Conservation (phyloP, 179 eudicot genomes). For the Beta corolliflora region DNA sequence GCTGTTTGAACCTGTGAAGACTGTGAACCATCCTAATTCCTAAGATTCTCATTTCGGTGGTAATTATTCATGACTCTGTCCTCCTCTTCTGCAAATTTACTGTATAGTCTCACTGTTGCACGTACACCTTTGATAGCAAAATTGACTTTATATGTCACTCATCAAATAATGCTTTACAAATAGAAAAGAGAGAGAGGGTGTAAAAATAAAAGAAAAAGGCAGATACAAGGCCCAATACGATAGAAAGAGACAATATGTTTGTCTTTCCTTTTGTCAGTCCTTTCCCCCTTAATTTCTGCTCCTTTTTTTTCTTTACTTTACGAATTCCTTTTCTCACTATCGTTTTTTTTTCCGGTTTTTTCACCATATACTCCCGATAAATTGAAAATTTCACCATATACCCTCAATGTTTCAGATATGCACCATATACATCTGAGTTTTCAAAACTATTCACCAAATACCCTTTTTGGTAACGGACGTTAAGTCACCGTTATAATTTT, state of each 20-base stretch:
- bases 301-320: neutral
- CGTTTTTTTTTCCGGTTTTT: too few species aligned
- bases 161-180: neutral
- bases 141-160: conserved; percentile 8
- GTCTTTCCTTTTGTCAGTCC: conserved; percentile 7
- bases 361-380: too few species aligned
- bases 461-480: too few species aligned
- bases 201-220: neutral
- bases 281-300: conserved; percentile 10
- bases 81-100: neutral
- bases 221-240: conserved; percentile 19
- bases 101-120: neutral
- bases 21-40: neutral
- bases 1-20: neutral
- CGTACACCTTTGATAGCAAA: conserved; percentile 4
- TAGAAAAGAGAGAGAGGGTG: neutral
- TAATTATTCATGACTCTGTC: neutral
- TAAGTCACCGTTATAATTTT: too few species aligned
- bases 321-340: neutral
- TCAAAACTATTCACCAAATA: too few species aligned
- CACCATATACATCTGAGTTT: too few species aligned
- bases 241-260: conserved; percentile 18
- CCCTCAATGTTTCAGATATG: too few species aligned
- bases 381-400: too few species aligned
- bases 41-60: neutral